Base-by-base conservation (phyloP, 352 stramenopile genomes). In the Phytophthora multivora region DNA sequence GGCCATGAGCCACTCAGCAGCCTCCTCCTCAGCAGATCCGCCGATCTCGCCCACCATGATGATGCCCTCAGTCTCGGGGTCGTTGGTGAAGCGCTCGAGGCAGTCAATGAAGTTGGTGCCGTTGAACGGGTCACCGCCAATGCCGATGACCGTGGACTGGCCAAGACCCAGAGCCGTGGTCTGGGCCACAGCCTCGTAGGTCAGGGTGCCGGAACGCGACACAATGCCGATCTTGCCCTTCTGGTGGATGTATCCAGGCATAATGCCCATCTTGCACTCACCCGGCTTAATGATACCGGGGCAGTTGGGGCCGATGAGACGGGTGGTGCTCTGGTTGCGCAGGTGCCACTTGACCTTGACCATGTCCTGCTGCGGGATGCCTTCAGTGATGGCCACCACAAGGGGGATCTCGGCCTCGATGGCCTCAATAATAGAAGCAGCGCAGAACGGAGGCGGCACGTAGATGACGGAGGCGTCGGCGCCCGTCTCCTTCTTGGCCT, bases 11-110 rank as follows among this genome's bases (percentile, higher is more conserved):
- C 97, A 99, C 72, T 99, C 97, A 26, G 97, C 97, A 39, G 98
- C 97, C 69, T 99, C 96, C 75, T 99, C 98, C 79, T 99, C 98
- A 15, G 97, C 97, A 39, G 78, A 93, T 53, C 98, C 98, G 59
- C 98, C 98, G 79, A 99, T 99, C 83, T 99, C 98, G 62, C 98
- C 98, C 73, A 99, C 99, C 97, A 99, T 99, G 64, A 99, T 99
- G 81, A 99, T 99, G 46, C 97, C 95, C 64, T 98, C 93, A 10
- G 97, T 99, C 83, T 99, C 85, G 2, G 97, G 97, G 88, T 99
- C 98, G 71, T 99, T 98, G 31, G 96, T 98, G 81, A 99, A 99
- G 45, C 92, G 80, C 83, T 99, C 96, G 26, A 99, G 88, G 74
- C 97, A 99, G 85, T 99, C 98, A 60, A 99, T 98, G 74, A 99